Base-by-base conservation (phyloP, 139 green algal species). In the Nannochloris sp. region DNA sequence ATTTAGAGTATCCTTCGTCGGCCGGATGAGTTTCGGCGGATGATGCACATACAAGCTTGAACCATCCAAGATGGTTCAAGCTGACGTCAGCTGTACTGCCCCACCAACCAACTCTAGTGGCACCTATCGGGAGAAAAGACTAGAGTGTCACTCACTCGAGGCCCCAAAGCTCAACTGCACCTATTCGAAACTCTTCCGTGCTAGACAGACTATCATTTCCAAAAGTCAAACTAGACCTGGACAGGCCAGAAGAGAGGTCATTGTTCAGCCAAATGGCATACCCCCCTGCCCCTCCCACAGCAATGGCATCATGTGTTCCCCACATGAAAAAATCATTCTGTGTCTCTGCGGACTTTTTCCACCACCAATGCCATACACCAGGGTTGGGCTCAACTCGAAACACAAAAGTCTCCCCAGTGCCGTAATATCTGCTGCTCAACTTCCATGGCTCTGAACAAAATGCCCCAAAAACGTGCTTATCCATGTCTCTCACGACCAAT, bases 281-380 rank as follows among this genome's bases (percentile, higher is more conserved):
- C 29, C 71, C 71, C 43, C 71, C 71, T 9, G 71, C 45, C 51
- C 71, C 71, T n/a, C 71, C 71, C 17, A 78, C 71, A 2, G 71
- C 71, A 4, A 78, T 46, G 2, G 26, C 65, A 25, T 78, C 71
- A n/a, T 17, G 8, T 9, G 5, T 50, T 50, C 59, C 62, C 59
- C 65, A 70, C 60, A 74, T 71, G 59, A 78, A 78, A 57, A 62
- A 78, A 61, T 78, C 71, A 65, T 78, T 78, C 14, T 25, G 51
- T 14, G 61, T 30, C 23, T 43, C 29, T 13, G 51, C 29, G 12
- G 25, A n/a, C 12, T 56, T 45, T 60, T 62, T 37, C 29, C 17
- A 37, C 64, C 64, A 70, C 64, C 63, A 69, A 25, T 43, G 63
- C 63, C 63, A 69, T n/a, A 60, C 30, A 5, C 25, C 65, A 4